These are phyloP conservation scores for Ustilago lituana DNA, from an alignment of 1,284 basidiomycete genomes.

Conservation along the genomic window DNA sequence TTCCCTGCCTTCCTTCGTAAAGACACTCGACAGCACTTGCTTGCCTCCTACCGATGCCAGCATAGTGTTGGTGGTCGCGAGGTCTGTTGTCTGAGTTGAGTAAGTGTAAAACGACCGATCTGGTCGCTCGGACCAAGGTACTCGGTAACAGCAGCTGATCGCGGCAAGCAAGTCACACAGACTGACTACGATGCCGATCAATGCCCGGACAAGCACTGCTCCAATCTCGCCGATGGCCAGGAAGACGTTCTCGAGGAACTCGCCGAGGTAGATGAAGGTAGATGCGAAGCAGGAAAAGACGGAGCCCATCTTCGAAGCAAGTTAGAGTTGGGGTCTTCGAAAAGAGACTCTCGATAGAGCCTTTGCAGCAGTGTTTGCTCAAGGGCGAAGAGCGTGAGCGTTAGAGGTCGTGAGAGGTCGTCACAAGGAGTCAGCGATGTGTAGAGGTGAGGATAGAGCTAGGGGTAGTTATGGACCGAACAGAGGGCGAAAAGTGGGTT, in stretches of 20 bases:
- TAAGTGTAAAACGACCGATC: conserved; percentile 41
- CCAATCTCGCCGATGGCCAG: conserved; percentile 54
- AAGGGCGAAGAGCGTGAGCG: no score
- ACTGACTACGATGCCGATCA: conserved; percentile 53
- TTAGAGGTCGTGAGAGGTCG: conserved; percentile 10
- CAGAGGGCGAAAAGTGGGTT: no score
- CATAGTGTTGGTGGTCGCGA: background rate
- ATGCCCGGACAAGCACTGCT: conserved; percentile 42
- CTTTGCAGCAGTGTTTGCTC: no score
- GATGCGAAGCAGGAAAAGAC: conserved; percentile 55
- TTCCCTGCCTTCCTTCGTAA: conserved; percentile 34
- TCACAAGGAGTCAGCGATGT: background rate
- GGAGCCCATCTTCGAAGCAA: conserved; percentile 38
- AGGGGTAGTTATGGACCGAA: no score
- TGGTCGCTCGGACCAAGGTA: conserved; percentile 53
- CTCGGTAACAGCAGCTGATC: conserved; percentile 55
- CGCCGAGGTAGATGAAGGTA: conserved; percentile 47
- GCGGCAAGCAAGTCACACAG: conserved; percentile 58
- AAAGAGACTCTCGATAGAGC: no score
- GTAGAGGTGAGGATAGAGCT: background rate
- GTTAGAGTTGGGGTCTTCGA: background rate
- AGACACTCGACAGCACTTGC: conserved; percentile 33
- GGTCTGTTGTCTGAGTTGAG: background rate
- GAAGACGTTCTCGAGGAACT: conserved; percentile 46
- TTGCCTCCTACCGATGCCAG: conserved; percentile 30